Evolutionary conservation across 192 early-diverging fungal species (phyloP).

Genomic region (Ambispora gerdemannii): DNA sequence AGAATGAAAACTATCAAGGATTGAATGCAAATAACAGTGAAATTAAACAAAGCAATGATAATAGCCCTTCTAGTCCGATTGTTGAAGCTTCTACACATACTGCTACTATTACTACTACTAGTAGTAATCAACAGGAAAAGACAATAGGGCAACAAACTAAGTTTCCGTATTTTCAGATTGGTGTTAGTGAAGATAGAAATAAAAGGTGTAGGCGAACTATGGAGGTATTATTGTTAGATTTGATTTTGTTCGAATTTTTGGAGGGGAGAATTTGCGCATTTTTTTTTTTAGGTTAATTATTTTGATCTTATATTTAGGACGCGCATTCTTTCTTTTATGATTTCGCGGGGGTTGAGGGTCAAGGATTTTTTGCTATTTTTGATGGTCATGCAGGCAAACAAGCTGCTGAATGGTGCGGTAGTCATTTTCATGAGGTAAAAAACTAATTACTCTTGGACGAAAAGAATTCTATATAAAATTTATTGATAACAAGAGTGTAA

Average conservation of each 20-base stretch:
- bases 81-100: background rate
- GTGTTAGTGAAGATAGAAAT: conserved; percentile 85
- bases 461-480: background rate
- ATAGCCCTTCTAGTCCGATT: background rate
- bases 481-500: no score
- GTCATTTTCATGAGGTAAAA: conserved; percentile 73
- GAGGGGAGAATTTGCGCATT: no score
- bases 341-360: conserved; percentile 74
- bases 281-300: no score
- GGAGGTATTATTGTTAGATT: conserved; percentile 54
- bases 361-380: conserved; percentile 92
- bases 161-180: conserved; percentile 46
- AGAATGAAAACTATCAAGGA: background rate
- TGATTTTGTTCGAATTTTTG: no score
- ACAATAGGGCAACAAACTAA: background rate
- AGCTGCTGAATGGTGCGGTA: conserved; percentile 95
- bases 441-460: background rate
- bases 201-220: conserved; percentile 88
- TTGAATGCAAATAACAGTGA: background rate
- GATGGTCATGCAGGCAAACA: conserved; percentile 96
- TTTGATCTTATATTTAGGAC: conserved; percentile 57
- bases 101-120: background rate
- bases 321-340: conserved; percentile 83
- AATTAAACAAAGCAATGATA: no score
- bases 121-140: background rate